Evolutionary conservation across 208 protist genomes (phyloP), one percentile per base, ranked within the genome.

Genomic region (Trypanosoma melophagium): DNA sequence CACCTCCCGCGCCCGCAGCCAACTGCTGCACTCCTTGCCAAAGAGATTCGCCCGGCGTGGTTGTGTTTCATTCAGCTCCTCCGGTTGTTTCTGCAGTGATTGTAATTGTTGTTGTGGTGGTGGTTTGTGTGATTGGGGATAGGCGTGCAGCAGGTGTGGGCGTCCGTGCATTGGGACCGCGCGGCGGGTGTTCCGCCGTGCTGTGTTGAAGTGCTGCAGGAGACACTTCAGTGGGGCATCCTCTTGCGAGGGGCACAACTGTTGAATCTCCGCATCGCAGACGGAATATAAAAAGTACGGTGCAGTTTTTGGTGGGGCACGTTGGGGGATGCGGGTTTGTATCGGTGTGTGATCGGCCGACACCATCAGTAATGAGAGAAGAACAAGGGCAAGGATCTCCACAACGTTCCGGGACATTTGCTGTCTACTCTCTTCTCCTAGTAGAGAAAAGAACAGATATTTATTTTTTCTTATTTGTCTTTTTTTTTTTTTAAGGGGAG

Each of bases 1-100:
- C 16, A 69, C 73, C 35, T 84, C 79, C 17, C 88, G 81, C 1
- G 83, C 88, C 44, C 52, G 63, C 14, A 94, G 76, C 84, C 85
- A 94, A 51, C 50, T 28, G 50, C 66, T 66, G 69, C 88, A 94
- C 51, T 70, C 66, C 35, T 59, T 53, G 59, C 58, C 56, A 51
- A 69, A 77, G 65, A 16, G 14, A 13, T 4, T 8, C 8, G 13
- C 2, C 17, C 54, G 50, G 14, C n/a, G 44, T 12, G 28, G 28
- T 5, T 35, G 28, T 5, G 28, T 35, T 5, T 35, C 28, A 1
- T 1, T 5, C 5, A 5, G 28, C 28, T 35, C 28, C 28, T 1
- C 28, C 5, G 28, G 28, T 35, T 35, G 3, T 5, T 35, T 5
- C 28, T 35, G 28, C 28, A 5, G 28, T 35, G 3, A 5, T 5